Base-by-base conservation (phyloP, 1,139 yeast genomes). In the Yamadazyma conglobata region DNA sequence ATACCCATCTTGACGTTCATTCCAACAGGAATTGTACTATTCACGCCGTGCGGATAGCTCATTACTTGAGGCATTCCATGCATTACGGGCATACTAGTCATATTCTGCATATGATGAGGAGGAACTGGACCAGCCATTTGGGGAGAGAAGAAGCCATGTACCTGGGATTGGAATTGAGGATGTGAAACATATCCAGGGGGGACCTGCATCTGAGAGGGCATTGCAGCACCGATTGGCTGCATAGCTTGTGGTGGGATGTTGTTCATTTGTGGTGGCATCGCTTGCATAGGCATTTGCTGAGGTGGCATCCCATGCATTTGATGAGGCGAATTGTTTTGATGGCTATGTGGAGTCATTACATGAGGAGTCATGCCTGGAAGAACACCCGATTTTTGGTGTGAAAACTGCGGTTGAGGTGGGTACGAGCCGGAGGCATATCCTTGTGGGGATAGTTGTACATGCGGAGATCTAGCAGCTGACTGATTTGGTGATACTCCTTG, bases 1-100 rank as follows among this genome's bases (percentile, higher is more conserved):
- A 42, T 7, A 11, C 28, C 23, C 26, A 35, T 27, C 10, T 19
- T 27, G 17, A 37, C 20, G 5, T 32, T 27, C 30, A 32, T 30
- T 3, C 25, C 28, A 15, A 27, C 24, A n/a, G 21, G 13, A 9
- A 28, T 17, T 15, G 25, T 25, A 10, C 32, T 31, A 12, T 31
- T 31, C 30, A 27, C 22, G 4, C 14, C 11, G 4, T 22, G 20
- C 5, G 25, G 16, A 10, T 24, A 24, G 20, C 10, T 19, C 32
- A 28, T 23, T 10, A 22, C 17, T 5, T 7, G 19, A 5, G 25
- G 25, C 15, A 27, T 17, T 17, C 22, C 25, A 11, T 18, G 31
- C 10, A 25, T 10, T 20, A 24, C 14, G 4, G 22, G 15, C 4
- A 7, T 8, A 5, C 8, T 7, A 6, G 19, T 17, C 24, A 22